Conservation (phyloP, 768 basidiomycete genomes). For the Collybiopsis luxurians region DNA sequence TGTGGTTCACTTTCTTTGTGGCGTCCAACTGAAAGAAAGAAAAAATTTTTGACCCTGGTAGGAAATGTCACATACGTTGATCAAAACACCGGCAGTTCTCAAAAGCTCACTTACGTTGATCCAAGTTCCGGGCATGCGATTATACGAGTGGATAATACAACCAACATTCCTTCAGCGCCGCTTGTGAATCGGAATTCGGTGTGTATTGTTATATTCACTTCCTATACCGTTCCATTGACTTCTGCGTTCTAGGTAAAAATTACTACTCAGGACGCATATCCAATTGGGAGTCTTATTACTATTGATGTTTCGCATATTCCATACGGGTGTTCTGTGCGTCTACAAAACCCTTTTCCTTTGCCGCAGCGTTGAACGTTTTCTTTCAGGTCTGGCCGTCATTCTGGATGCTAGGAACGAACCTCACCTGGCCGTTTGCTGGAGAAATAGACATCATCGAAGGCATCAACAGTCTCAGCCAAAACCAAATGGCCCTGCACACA, state of each 20-base stretch:
- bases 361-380: too few relatives aligned
- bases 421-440: constrained; percentile 39
- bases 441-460: constrained; percentile 58
- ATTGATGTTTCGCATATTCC: constrained; percentile 46
- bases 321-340: constrained; percentile 52
- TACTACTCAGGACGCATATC: constrained; percentile 38
- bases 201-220: constrained; percentile 9
- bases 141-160: constrained; percentile 70
- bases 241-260: constrained; percentile 35
- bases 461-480: constrained; percentile 48
- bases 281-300: constrained; percentile 39
- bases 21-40: background rate
- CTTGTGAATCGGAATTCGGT: constrained; percentile 57
- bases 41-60: constrained; percentile 31
- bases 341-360: background rate
- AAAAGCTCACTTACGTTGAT: constrained; percentile 55
- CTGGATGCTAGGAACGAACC: constrained; percentile 39
- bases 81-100: constrained; percentile 19
- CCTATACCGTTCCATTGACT: background rate
- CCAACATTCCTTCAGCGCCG: constrained; percentile 41
- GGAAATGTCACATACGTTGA: constrained; percentile 15
- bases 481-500: constrained; percentile 60
- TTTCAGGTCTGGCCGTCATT: constrained; percentile 44
- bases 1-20: background rate
- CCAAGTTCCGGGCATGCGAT: constrained; percentile 51